Evolutionary conservation across 441 rosid species (phyloP), one percentile per base, ranked within the genome.

Genomic region (Mallotus japonicus): DNA sequence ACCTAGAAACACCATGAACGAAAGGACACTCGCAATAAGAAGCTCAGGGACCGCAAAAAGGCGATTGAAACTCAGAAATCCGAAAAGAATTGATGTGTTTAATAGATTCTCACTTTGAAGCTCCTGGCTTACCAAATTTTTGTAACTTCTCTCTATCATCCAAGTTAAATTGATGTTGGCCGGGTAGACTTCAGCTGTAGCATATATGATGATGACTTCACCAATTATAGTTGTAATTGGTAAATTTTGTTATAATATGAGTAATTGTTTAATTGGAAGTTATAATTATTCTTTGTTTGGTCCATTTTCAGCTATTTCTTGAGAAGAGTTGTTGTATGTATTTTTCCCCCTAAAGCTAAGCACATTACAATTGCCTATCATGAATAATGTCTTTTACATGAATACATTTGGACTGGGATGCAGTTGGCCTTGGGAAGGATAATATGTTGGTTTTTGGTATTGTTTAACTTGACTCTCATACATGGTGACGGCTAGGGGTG

Each of bases 21-120:
- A 75, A 87, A 85, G 86, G 76, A 71, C 34, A 87, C 79, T 46
- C 56, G 73, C 6, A 80, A 88, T 3, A 77, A 83, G n/a, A 80
- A 75, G 66, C 90, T 94, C 72, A 83, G 87, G 87, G 76, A 86
- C 75, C 85, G 97, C 70, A 94, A 92, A 87, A 86, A 77, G 65
- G 85, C 74, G 40, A 73, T 79, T 51, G 77, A 79, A 58, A 72
- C 77, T 68, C 77, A 79, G 80, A 79, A 73, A 70, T 50, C 83
- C 46, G 81, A 54, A 67, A 70, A 79, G 73, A 67, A 81, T 22
- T 70, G 77, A 78, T 62, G 37, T 64, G 56, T 54, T 14, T 40
- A 3, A 32, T 20, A 37, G 13, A 22, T 70, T 24, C 14, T 47
- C 46, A 15, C 53, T 63, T n/a, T n/a, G 8, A 40, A 10, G 40